phyloP scores from a whole-genome alignment of 1,139 yeast genomes.

The Lizanozyma gosingica region DNA sequence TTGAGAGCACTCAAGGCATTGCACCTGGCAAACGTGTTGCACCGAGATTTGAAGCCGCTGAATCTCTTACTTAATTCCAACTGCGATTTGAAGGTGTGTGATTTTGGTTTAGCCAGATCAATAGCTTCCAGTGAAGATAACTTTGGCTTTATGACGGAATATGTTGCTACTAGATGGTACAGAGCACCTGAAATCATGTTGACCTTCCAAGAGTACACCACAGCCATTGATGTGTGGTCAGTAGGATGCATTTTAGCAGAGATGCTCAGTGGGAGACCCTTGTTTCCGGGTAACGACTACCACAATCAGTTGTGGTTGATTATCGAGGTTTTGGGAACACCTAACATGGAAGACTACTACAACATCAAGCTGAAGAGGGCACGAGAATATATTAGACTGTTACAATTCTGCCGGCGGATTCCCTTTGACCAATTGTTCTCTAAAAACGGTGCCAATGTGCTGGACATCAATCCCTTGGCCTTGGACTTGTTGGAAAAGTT shows the following conservation, averaged over 20 bases:
- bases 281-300: constrained; percentile 93
- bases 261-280: constrained; percentile 76
- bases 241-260: constrained; percentile 95
- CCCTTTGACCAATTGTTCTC: constrained; percentile 49
- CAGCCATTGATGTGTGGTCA: constrained; percentile 95
- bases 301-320: constrained; percentile 82
- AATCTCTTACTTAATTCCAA: constrained; percentile 26
- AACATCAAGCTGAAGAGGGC: constrained; percentile 81
- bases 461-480: constrained; percentile 55
- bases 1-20: constrained; percentile 54
- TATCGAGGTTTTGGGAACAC: constrained; percentile 87
- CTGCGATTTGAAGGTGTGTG: constrained; percentile 41
- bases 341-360: constrained; percentile 70
- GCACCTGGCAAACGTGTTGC: constrained; percentile 46
- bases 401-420: constrained; percentile 55
- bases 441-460: constrained; percentile 9
- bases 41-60: constrained; percentile 32
- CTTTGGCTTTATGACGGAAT: constrained; percentile 82
- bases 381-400: constrained; percentile 69
- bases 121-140: constrained; percentile 46
- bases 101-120: constrained; percentile 39
- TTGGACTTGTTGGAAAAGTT: constrained; percentile 68
- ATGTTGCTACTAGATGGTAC: constrained; percentile 97
- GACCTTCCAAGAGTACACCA: constrained; percentile 85
- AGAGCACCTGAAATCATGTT: constrained; percentile 97